A percentile compares a stretch with the other conserved stretches of the same genome.
Conservation (phyloP, 108 stramenopile genomes). For the Nannochloropsis gaditana region DNA sequence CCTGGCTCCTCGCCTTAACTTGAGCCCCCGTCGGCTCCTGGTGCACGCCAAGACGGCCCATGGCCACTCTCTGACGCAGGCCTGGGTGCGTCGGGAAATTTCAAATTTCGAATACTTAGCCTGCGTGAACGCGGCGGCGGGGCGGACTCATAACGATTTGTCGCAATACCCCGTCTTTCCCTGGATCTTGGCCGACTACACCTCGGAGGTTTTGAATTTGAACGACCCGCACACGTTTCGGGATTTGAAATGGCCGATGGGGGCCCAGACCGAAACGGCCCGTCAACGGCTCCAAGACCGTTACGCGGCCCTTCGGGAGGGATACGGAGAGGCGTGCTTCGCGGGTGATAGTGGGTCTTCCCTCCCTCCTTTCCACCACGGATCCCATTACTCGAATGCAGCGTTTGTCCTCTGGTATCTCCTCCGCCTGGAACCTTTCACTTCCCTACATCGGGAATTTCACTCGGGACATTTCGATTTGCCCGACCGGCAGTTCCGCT, state of each 20-base stretch:
- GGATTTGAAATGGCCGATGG: constrained; percentile 92
- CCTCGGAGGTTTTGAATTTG: constrained; percentile 73
- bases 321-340: constrained; percentile 42
- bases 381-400: constrained; percentile 77
- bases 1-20: neutral
- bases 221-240: constrained; percentile 70
- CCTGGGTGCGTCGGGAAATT: constrained; percentile 55
- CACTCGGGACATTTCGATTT: constrained; percentile 85
- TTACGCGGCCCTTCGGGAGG: constrained; percentile 71
- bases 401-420: constrained; percentile 69
- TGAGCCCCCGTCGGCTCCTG: neutral
- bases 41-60: neutral
- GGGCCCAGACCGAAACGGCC: constrained; percentile 78
- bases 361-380: constrained; percentile 94
- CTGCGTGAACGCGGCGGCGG: constrained; percentile 83
- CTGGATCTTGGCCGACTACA: constrained; percentile 91
- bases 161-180: constrained; percentile 97
- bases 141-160: constrained; percentile 82
- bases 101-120: constrained; percentile 94
- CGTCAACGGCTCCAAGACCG: constrained; percentile 76
- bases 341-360: constrained; percentile 27
- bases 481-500: constrained; percentile 79
- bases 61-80: constrained; percentile 35
- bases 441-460: constrained; percentile 78
- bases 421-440: constrained; percentile 80